Conservation (phyloP, 495 filamentous ascomycete species). For the Podospora pseudoanserina region DNA sequence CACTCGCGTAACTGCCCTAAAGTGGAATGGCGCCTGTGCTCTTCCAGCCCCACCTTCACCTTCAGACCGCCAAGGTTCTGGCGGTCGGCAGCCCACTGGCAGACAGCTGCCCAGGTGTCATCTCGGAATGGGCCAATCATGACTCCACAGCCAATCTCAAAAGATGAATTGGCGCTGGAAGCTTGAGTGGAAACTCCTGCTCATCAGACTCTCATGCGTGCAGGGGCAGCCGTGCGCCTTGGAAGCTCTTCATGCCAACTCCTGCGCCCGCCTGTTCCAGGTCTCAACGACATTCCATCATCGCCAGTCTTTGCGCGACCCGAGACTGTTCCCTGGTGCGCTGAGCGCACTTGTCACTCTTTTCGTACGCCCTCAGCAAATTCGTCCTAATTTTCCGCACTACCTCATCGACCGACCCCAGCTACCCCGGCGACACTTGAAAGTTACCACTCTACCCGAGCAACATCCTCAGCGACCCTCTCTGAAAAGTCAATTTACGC, state of each 20-base stretch:
- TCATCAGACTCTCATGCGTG: conserved; percentile 11
- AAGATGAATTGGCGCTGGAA: conserved; percentile 3
- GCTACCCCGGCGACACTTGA: neutral
- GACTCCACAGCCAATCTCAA: conserved; percentile 17
- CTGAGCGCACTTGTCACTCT: conserved; percentile 21
- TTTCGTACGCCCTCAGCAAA: conserved; percentile 8
- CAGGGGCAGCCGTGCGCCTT: conserved; percentile 15
- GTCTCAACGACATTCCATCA: conserved; percentile 6
- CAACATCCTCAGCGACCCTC: neutral
- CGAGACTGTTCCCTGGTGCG: conserved; percentile 12
- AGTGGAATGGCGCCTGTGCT: conserved; percentile 20
- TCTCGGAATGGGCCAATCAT: neutral
- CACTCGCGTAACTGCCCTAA: conserved; percentile 31
- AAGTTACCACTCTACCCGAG: neutral
- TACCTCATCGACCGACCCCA: neutral
- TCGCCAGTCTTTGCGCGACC: conserved; percentile 9
- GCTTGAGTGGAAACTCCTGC: conserved; percentile 1
- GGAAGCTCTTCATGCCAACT: conserved; percentile 14
- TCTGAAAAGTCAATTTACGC: conserved; percentile 6
- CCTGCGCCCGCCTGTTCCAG: conserved; percentile 2
- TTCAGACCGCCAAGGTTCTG: conserved; percentile 6
- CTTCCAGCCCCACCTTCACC: conserved; percentile 5
- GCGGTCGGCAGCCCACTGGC: conserved; percentile 10
- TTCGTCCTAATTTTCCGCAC: neutral
- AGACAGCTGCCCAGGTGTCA: conserved; percentile 2